These are phyloP conservation scores for Fusarium oxysporum DNA, from an alignment of 2,329 filamentous ascomycete genomes.

Conservation along the genomic window DNA sequence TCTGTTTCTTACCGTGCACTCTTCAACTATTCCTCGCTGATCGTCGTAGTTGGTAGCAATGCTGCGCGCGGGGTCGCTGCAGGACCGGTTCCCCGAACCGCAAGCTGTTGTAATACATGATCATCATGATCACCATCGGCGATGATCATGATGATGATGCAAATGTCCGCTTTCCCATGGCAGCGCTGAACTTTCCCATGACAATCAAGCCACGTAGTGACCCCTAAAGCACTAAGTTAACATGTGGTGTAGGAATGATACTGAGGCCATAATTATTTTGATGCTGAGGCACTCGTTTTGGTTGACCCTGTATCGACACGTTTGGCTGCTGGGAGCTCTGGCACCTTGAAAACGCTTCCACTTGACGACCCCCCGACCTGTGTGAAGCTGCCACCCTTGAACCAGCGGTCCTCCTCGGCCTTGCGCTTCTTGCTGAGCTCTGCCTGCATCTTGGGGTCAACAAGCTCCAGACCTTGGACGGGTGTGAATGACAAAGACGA, in stretches of 20 bases:
- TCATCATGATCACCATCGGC: constrained; percentile 6
- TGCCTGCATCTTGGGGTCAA: constrained; percentile 90
- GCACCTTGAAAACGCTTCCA: constrained; percentile 82
- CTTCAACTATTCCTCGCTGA: not conserved
- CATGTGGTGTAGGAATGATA: not conserved
- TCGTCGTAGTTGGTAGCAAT: constrained; percentile 8
- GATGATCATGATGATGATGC: constrained; percentile 37
- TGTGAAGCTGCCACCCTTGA: constrained; percentile 97
- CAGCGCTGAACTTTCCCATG: constrained; percentile 29
- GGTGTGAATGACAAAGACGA: constrained; percentile 94
- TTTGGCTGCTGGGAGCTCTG: constrained; percentile 78
- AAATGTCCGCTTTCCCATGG: constrained; percentile 31
- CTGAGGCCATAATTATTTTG: constrained; percentile 31
- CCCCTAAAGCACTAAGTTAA: not conserved
- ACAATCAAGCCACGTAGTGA: not conserved
- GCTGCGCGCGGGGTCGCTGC: not conserved
- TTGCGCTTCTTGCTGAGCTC: constrained; percentile 92
- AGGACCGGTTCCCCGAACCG: constrained; percentile 8
- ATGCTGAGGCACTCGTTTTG: constrained; percentile 51
- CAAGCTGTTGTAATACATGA: constrained; percentile 10
- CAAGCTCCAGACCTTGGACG: constrained; percentile 92
- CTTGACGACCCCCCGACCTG: constrained; percentile 73
- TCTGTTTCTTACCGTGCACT: not conserved
- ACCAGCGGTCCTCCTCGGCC: constrained; percentile 95
- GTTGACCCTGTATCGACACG: constrained; percentile 62